A percentile compares a stretch with the other conserved stretches of the same genome.
Conservation (phyloP, 1,284 basidiomycete genomes). For the Apiotrichum sp. region DNA sequence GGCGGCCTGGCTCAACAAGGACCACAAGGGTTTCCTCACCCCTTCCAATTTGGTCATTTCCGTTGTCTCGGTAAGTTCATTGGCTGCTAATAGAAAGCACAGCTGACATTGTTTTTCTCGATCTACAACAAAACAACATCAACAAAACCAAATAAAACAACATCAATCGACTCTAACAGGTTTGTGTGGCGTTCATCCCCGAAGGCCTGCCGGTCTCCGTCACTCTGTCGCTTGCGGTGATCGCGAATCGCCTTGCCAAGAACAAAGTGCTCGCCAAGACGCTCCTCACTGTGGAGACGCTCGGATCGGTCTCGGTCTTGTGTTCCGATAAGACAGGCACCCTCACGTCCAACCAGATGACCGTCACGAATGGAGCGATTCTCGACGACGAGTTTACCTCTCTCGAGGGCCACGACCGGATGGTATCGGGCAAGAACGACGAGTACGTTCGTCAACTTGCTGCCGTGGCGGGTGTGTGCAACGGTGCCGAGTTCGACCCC, state of each 20-base stretch:
- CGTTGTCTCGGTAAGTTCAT: slow-evolving; percentile 49
- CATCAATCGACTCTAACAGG: slow-evolving; percentile 14
- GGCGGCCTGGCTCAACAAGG: slow-evolving; percentile 51
- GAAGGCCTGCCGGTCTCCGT: slow-evolving; percentile 54
- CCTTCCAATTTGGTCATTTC: slow-evolving; percentile 56
- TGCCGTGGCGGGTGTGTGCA: slow-evolving; percentile 56
- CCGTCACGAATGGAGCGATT: slow-evolving; percentile 50
- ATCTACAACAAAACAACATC: too few species aligned
- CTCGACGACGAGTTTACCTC: slow-evolving; percentile 44
- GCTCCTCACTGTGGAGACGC: slow-evolving; percentile 58
- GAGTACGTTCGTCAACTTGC: slow-evolving; percentile 44
- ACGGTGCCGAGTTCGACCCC: slow-evolving; percentile 56
- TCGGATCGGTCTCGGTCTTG: slow-evolving; percentile 56
- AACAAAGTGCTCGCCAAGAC: slow-evolving; percentile 59
- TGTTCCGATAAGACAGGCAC: slow-evolving; percentile 60
- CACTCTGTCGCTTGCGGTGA: slow-evolving; percentile 46
- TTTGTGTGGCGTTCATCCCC: slow-evolving; percentile 58
- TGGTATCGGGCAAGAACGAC: slow-evolving; percentile 18
- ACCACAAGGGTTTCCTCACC: slow-evolving; percentile 56
- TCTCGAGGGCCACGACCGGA: slow-evolving; percentile 32
- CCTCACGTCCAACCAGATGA: slow-evolving; percentile 49
- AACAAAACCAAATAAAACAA: too few species aligned
- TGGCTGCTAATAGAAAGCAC: not conserved
- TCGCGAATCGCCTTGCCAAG: slow-evolving; percentile 54
- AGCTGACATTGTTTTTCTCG: too few species aligned